Percentiles rank a stretch among this genome's conserved stretches.
Conservation (phyloP, 352 stramenopile genomes). For the Phytopythium sindhum region DNA sequence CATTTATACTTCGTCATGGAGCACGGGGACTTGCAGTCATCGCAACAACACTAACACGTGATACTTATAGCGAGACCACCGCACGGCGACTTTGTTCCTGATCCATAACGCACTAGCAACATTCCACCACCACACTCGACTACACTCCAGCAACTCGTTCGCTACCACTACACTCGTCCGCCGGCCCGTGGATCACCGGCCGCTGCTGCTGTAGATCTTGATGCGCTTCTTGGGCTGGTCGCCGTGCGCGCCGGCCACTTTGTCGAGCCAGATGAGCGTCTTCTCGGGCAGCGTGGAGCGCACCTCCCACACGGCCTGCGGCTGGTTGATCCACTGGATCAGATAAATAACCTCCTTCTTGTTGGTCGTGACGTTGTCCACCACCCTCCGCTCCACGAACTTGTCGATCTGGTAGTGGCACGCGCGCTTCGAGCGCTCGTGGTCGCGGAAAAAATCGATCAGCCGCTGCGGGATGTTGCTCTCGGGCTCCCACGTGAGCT, state of each 20-base stretch:
- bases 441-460: slow-evolving; percentile 54
- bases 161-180: neutral
- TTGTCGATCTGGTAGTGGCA: slow-evolving; percentile 58
- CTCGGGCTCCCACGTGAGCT: slow-evolving; percentile 76
- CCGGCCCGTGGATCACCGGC: slow-evolving; percentile 1
- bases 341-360: slow-evolving; percentile 61
- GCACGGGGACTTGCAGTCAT: too few relatives aligned
- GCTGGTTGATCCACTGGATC: slow-evolving; percentile 62
- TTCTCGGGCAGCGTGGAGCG: slow-evolving; percentile 47
- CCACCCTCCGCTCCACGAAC: slow-evolving; percentile 45
- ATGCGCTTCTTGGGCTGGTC: slow-evolving; percentile 32
- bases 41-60: neutral
- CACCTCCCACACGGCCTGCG: slow-evolving; percentile 47
- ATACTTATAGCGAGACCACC: neutral
- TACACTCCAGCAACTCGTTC: neutral
- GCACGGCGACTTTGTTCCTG: neutral
- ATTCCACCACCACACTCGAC: neutral
- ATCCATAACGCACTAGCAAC: neutral
- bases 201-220: slow-evolving; percentile 11
- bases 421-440: slow-evolving; percentile 39
- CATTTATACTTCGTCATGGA: neutral
- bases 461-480: slow-evolving; percentile 63
- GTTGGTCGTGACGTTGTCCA: slow-evolving; percentile 57
- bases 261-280: slow-evolving; percentile 67
- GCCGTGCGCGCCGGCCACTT: slow-evolving; percentile 35